Conservation (phyloP, 192 early-diverging fungal species). For the Coemansia sp. region DNA sequence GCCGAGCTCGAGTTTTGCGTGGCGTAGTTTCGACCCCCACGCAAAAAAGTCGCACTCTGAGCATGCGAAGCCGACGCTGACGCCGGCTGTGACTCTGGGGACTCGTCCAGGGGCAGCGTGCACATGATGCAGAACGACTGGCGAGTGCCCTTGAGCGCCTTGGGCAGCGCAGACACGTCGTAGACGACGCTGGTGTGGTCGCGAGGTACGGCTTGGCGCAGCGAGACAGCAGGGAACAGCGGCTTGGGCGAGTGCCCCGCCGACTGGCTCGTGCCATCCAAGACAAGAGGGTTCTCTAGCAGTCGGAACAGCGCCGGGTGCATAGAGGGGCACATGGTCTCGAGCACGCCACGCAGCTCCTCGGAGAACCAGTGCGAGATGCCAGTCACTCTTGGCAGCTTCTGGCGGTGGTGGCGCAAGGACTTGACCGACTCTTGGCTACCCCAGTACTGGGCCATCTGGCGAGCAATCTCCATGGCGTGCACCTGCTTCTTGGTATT, state of each 20-base stretch:
- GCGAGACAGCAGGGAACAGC: slow-evolving; percentile 40
- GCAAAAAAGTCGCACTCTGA: not conserved
- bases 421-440: slow-evolving; percentile 37
- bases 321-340: slow-evolving; percentile 46
- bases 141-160: slow-evolving; percentile 46
- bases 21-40: slow-evolving; percentile 1
- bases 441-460: slow-evolving; percentile 56
- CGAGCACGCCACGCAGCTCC: slow-evolving; percentile 48
- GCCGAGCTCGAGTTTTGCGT: not conserved
- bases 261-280: slow-evolving; percentile 14
- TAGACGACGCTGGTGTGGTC: slow-evolving; percentile 25
- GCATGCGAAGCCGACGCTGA: not conserved
- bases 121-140: slow-evolving; percentile 56
- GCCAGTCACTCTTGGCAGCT: slow-evolving; percentile 46
- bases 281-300: slow-evolving; percentile 49
- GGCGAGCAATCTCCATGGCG: slow-evolving; percentile 51
- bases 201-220: slow-evolving; percentile 17
- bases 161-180: slow-evolving; percentile 42
- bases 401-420: slow-evolving; percentile 38
- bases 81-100: not conserved
- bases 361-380: slow-evolving; percentile 52
- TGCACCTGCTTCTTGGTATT: slow-evolving; percentile 44
- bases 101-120: slow-evolving; percentile 28
- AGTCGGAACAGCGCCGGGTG: slow-evolving; percentile 40
- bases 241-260: slow-evolving; percentile 23